Percentiles rank a stretch among this genome's conserved stretches.
Evolutionary conservation across 2,329 filamentous ascomycete genomes (phyloP).

Genomic region (Verticillium isaacii): DNA sequence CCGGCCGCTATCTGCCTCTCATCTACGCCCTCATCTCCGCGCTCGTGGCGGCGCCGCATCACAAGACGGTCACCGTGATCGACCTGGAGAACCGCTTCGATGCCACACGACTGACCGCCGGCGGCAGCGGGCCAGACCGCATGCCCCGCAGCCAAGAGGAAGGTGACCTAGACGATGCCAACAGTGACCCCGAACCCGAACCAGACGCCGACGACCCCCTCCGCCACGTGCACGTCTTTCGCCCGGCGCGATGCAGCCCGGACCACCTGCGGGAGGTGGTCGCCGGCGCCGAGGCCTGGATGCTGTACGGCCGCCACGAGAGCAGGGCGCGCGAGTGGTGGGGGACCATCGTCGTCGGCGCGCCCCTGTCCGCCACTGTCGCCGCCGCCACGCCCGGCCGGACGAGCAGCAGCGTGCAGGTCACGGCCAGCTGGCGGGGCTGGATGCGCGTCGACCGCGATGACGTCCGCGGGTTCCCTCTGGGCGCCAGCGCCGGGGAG

Average conservation of each 20-base stretch:
- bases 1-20: conserved; percentile 48
- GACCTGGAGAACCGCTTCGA: conserved; percentile 55
- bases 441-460: conserved; percentile 49
- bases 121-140: conserved; percentile 21
- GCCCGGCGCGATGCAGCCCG: conserved; percentile 6
- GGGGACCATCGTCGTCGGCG: conserved; percentile 52
- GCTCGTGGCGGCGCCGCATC: conserved; percentile 41
- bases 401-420: conserved; percentile 15
- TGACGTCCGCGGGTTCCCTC: conserved; percentile 31
- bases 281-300: conserved; percentile 36
- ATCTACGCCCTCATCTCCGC: conserved; percentile 51
- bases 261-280: conserved; percentile 29
- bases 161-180: conserved; percentile 4
- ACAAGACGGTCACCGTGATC: conserved; percentile 47
- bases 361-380: conserved; percentile 25
- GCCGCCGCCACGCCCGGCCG: conserved; percentile 1
- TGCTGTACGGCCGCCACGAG: conserved; percentile 43
- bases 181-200: neutral
- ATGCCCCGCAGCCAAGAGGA: conserved; percentile 21
- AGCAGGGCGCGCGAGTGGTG: conserved; percentile 48
- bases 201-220: conserved; percentile 26
- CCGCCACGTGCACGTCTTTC: conserved; percentile 45
- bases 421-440: conserved; percentile 38
- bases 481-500: conserved; percentile 36
- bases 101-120: conserved; percentile 33